Evolutionary conservation across 169 alveolate genomes (phyloP).

Genomic region (Theileria parva): DNA sequence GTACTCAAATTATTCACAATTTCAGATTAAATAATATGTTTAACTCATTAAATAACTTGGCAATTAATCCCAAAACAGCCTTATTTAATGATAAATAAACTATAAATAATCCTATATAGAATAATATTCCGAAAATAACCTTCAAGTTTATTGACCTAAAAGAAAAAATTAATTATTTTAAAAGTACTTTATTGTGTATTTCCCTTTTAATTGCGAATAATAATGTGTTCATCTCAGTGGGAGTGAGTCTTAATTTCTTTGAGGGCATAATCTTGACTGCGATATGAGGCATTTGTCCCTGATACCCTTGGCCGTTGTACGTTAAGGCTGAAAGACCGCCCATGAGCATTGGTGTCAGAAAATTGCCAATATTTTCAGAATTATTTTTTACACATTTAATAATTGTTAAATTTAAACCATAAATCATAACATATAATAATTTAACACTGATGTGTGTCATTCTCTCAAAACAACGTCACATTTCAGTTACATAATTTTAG

Average conservation of each 20-base stretch:
- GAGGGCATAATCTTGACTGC: conserved; percentile 66
- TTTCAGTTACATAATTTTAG: not conserved
- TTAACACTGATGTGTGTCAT: conserved; percentile 10
- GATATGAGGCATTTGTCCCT: conserved; percentile 55
- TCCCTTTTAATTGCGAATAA: conserved; percentile 60
- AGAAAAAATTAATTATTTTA: not conserved
- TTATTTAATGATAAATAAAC: too few species aligned
- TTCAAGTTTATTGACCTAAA: conserved; percentile 64
- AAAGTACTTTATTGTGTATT: conserved; percentile 58
- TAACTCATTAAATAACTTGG: not conserved
- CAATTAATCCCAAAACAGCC: not conserved
- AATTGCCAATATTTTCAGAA: conserved; percentile 11
- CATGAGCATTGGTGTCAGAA: conserved; percentile 1
- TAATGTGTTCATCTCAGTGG: conserved; percentile 66
- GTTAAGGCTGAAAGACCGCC: conserved; percentile 4
- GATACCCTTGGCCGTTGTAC: conserved; percentile 3
- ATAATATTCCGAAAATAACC: conserved; percentile 15
- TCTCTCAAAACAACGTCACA: not conserved
- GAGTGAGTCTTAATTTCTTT: conserved; percentile 55
- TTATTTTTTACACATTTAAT: conserved; percentile 8
- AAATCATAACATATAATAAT: not conserved
- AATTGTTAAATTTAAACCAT: not conserved
- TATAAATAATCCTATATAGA: not conserved
- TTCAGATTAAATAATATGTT: not conserved
- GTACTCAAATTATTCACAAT: not conserved